phyloP scores from a whole-genome alignment of 441 rosid genomes.

The Populus hybrid region DNA sequence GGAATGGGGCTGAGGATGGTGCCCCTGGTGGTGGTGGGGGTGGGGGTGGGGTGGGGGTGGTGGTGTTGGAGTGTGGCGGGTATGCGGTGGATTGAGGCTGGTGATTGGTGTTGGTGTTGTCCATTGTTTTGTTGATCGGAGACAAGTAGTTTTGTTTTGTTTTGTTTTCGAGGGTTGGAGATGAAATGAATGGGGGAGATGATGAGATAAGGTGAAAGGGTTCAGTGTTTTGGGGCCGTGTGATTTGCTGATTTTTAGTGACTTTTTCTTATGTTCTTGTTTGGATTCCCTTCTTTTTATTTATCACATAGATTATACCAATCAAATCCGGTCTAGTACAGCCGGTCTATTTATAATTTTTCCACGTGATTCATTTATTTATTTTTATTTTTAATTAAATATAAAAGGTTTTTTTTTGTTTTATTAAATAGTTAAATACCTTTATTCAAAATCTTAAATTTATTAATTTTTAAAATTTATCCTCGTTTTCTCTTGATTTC shows the following conservation, averaged over 20 bases:
- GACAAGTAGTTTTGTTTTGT: neutral
- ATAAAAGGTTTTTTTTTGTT: too few relatives aligned
- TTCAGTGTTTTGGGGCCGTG: neutral
- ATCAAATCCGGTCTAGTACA: neutral
- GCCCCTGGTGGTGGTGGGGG: conserved; percentile 24
- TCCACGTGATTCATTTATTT: neutral
- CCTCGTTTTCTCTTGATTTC: too few relatives aligned
- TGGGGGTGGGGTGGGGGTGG: conserved; percentile 1
- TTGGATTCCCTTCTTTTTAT: too few relatives aligned
- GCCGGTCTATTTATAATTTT: neutral
- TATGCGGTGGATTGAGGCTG: conserved; percentile 46
- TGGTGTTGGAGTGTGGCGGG: conserved; percentile 34
- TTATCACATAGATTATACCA: too few relatives aligned
- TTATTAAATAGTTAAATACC: too few relatives aligned
- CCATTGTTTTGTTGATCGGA: conserved; percentile 8
- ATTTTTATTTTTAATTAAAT: too few relatives aligned
- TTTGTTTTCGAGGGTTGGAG: neutral
- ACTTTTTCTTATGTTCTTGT: neutral
- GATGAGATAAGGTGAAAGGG: conserved; percentile 16
- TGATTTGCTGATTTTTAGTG: conserved; percentile 10
- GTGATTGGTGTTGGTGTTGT: conserved; percentile 11
- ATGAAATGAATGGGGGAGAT: conserved; percentile 18
- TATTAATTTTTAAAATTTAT: too few relatives aligned
- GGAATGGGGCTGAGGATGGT: conserved; percentile 43
- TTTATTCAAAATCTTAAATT: too few relatives aligned